phyloP scores from a whole-genome alignment of 768 basidiomycete genomes.

The Serendipita indica region DNA sequence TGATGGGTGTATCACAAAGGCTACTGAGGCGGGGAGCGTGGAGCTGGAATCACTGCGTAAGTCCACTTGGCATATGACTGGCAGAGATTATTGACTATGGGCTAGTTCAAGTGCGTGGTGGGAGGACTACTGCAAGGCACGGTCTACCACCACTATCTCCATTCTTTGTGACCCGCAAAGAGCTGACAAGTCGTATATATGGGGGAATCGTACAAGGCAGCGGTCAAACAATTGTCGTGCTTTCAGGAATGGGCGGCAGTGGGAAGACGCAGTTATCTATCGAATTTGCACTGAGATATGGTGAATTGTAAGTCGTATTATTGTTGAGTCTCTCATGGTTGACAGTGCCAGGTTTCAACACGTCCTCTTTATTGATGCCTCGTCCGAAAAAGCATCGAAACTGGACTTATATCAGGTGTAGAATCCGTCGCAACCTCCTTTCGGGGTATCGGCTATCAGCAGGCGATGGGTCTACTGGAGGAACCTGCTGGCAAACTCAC shows the following conservation, averaged over 20 bases:
- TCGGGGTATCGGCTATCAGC: background rate
- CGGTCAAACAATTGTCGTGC: background rate
- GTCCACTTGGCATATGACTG: background rate
- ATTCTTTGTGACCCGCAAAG: background rate
- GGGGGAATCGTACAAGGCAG: background rate
- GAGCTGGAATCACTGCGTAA: background rate
- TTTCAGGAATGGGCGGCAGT: background rate
- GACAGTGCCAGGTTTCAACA: background rate
- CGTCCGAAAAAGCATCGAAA: background rate
- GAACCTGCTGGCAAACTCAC: background rate
- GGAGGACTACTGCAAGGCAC: background rate
- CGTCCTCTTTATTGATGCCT: conserved; percentile 2
- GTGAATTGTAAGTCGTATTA: background rate
- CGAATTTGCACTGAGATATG: background rate
- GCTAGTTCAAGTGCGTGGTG: background rate
- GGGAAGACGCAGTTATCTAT: background rate
- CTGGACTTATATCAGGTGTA: background rate
- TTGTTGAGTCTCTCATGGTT: too few relatives aligned
- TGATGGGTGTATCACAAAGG: background rate
- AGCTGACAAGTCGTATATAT: background rate
- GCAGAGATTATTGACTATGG: background rate
- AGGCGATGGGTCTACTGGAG: background rate
- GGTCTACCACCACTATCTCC: background rate
- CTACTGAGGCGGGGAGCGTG: background rate
- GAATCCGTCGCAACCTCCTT: background rate